Base-by-base conservation (phyloP, 1,284 basidiomycete species). In the Leucoagaricus sp. region DNA sequence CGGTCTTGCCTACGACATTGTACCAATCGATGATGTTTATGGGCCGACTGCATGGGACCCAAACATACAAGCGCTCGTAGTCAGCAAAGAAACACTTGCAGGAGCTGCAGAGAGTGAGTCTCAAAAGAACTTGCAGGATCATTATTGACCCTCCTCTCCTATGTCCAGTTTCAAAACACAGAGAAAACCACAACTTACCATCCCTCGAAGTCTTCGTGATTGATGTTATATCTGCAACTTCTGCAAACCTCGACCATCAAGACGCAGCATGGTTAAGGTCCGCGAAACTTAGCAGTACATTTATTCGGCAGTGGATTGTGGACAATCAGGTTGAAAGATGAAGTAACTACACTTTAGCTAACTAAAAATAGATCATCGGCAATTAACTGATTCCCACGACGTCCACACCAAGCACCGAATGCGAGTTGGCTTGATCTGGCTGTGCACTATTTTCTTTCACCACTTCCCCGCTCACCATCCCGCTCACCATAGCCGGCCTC, bases 251-350 rank as follows among this genome's bases (percentile, higher is more conserved):
- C 21, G 84, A 84, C 55, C 78, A 80, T 53, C 78, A 79, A 29
- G 88, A 94, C 66, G 79, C 83, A 28, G 84, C 84, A 49, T 72
- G 81, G 66, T 72, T 96, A 58, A 87, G 86, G 67, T 77, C 83
- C 61, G 80, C 85, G 38, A 96, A 96, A 78, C 86, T 96, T 83
- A 94, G 94, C 67, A 95, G 93, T 69, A 95, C 93, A 7, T 90
- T 82, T 60, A 94, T 97, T 62, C 79, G 94, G 29, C 79, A 88
- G 62, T 96, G 92, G 91, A 86, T 96, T 63, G 83, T 79, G 21
- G 72, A 79, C 57, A 72, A 74, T 56, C 57, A 63, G 49, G 23
- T 40, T 23, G 13, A 5, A 45, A 17, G 9, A 36, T 31, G 25
- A 38, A 15, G 2, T 50, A 15, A 23, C 7, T 8, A 21, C 8